A percentile compares a stretch with the other conserved stretches of the same genome.
phyloP scores from a whole-genome alignment of 768 basidiomycete genomes.

The Psilocybe cyanescens region DNA sequence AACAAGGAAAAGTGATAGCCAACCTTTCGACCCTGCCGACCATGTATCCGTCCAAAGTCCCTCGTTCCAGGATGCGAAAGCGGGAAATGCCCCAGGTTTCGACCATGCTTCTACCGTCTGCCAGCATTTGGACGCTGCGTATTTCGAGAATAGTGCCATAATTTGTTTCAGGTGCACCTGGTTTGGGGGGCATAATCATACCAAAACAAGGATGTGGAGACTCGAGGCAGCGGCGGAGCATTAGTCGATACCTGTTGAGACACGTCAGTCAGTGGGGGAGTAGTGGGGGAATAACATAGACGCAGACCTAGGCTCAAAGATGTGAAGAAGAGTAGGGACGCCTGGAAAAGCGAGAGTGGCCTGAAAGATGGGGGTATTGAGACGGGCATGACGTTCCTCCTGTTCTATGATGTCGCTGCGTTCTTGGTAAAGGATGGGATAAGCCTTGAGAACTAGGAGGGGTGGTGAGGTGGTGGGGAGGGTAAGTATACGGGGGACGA shows the following conservation, averaged over 20 bases:
- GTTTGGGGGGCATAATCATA: constrained; percentile 79
- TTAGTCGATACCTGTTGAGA: constrained; percentile 75
- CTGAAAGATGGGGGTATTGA: constrained; percentile 92
- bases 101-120: constrained; percentile 88
- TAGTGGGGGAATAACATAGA: constrained; percentile 1
- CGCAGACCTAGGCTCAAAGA: constrained; percentile 81
- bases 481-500: not conserved
- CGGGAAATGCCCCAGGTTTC: constrained; percentile 69
- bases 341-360: constrained; percentile 91
- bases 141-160: constrained; percentile 97
- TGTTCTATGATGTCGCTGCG: constrained; percentile 65
- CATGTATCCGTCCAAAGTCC: constrained; percentile 87
- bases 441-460: constrained; percentile 66
- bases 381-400: constrained; percentile 77
- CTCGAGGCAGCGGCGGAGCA: constrained; percentile 95
- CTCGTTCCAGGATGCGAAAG: constrained; percentile 86
- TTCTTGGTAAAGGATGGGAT: constrained; percentile 65
- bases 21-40: constrained; percentile 78
- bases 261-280: not conserved
- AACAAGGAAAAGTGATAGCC: constrained; percentile 12
- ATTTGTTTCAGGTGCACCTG: constrained; percentile 47
- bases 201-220: constrained; percentile 81
- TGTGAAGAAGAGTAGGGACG: constrained; percentile 86
- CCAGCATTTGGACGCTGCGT: constrained; percentile 80
- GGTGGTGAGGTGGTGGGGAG: constrained; percentile 7